Conservation (phyloP, 2,329 filamentous ascomycete genomes). For the Aspergillus ruber region DNA sequence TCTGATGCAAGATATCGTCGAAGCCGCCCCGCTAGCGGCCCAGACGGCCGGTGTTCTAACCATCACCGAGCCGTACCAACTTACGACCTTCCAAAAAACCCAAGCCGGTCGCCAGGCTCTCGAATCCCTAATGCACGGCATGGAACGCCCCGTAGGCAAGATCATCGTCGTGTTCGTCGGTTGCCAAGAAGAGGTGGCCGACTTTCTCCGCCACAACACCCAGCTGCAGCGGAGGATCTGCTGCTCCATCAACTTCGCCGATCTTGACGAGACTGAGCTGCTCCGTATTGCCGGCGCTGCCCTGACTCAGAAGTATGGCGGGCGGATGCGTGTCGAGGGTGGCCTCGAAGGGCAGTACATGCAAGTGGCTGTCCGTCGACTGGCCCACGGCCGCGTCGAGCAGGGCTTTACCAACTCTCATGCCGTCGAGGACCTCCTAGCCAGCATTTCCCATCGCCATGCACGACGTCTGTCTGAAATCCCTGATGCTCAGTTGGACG, state of each 20-base stretch:
- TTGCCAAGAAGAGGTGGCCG: slow-evolving; percentile 3
- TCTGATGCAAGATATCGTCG: slow-evolving; percentile 7
- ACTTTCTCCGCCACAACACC: slow-evolving; percentile 9
- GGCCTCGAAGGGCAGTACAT: slow-evolving; percentile 15
- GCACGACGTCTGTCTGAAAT: not conserved
- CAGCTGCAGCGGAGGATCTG: slow-evolving; percentile 10
- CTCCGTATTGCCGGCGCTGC: slow-evolving; percentile 1
- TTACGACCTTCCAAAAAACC: slow-evolving; percentile 1
- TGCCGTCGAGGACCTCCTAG: slow-evolving; percentile 11
- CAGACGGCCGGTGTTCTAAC: slow-evolving; percentile 11
- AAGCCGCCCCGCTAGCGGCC: slow-evolving; percentile 1
- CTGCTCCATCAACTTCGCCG: slow-evolving; percentile 12
- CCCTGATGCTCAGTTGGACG: slow-evolving; percentile 4
- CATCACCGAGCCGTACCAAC: slow-evolving; percentile 9
- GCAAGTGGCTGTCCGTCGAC: slow-evolving; percentile 12
- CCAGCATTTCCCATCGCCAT: slow-evolving; percentile 11
- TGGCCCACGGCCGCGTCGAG: slow-evolving; percentile 9
- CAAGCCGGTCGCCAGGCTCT: slow-evolving; percentile 5
- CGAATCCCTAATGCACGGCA: slow-evolving; percentile 8
- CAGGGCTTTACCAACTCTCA: slow-evolving; percentile 12
- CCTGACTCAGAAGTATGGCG: slow-evolving; percentile 9
- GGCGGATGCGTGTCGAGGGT: slow-evolving; percentile 15
- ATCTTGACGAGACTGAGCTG: slow-evolving; percentile 11
- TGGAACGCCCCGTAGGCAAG: slow-evolving; percentile 9
- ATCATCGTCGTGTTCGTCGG: slow-evolving; percentile 13